Conservation (phyloP, 441 rosid genomes). For the Metrosideros polymorpha region DNA sequence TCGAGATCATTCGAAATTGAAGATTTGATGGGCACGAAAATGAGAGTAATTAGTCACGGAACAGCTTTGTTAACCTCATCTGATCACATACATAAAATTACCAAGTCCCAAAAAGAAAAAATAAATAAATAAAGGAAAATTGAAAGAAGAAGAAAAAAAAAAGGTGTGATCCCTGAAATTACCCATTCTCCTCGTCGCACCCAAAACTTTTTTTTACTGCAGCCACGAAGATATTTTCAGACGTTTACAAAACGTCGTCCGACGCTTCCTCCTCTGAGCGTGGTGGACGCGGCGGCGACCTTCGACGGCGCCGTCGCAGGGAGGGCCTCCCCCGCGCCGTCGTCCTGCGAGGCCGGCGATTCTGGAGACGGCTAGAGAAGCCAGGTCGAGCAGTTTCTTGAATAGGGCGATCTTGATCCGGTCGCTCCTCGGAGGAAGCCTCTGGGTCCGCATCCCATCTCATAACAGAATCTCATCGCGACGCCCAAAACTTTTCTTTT, state of each 20-base stretch:
- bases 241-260: not conserved
- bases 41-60: not conserved
- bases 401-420: not conserved
- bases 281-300: not conserved
- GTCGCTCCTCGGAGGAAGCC: not conserved
- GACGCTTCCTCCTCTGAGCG: not conserved
- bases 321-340: not conserved
- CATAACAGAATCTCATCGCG: not conserved
- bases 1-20: not conserved
- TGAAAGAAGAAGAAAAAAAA: not conserved
- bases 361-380: not conserved
- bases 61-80: not conserved
- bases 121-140: not conserved
- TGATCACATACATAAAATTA: not conserved
- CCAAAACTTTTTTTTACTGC: not conserved
- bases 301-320: not conserved
- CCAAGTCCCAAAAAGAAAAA: not conserved
- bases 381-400: not conserved
- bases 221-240: not conserved
- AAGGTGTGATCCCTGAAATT: not conserved
- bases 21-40: not conserved
- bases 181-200: fast-evolving
- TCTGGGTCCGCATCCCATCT: not conserved
- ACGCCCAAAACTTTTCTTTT: not conserved
- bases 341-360: not conserved